Base-by-base conservation (phyloP, 2,329 filamentous ascomycete species). In the Aspergillus sojae region DNA sequence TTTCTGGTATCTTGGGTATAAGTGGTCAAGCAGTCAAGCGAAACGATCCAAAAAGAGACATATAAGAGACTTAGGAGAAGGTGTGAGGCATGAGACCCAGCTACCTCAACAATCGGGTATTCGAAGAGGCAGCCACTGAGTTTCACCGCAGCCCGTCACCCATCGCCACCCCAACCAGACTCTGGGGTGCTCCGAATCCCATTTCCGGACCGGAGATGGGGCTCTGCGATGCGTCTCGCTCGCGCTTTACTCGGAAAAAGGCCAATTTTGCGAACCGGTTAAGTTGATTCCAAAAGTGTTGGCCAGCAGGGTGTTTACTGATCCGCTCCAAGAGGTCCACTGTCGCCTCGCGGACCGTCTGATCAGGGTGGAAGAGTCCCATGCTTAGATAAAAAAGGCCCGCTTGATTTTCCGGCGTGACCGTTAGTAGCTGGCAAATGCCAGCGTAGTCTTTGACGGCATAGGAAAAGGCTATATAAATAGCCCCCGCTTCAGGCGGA, bases 311-410 rank as follows among this genome's bases (percentile, higher is more conserved):
- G 78, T 99, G 94, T 62, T 90, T 89, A 68, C 89, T 87, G 60
- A 99, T 89, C 26, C 93, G 86, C 69, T 94, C 93, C 26, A 99
- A 78, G 41, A 99, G 80, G 65, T 91, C 91, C 1, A 92, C 90
- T 2, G 92, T 91, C 61, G 88, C 88, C 70, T 90, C 80, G 41
- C 95, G 86, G 12, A 97, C 94, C 58, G 93, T 90, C 41, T 85
- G 84, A 67, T 94, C 89, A 61, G 93, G 93, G 80, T 99, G 95
- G 76, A 98, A 97, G 6, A 99, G 83, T 0, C 95, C 95, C 58
- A 98, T 85, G 5, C 91, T 92, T 30, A 99, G 80, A 71, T 97
- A 97, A 76, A 98, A 98, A 3, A 98, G 84, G 0, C 93, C 95
- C 0, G 91, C 91, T 71, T 95, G 92, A 32, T 88, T 91, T 79